Base-by-base conservation (phyloP, 2,329 filamentous ascomycete species). In the Alternaria tenuissima region DNA sequence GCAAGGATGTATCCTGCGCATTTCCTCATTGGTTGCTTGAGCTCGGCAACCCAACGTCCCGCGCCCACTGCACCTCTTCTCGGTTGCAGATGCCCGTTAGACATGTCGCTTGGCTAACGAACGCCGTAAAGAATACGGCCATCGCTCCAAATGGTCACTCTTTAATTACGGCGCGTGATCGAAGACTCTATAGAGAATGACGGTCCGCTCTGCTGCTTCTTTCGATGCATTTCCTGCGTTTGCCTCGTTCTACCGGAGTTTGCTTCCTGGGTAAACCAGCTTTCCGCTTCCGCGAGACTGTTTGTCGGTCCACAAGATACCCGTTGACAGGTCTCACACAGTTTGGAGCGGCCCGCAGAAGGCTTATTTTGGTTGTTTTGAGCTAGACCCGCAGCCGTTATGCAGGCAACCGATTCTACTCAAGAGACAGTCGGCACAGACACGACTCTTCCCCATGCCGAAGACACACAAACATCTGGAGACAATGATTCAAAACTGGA, bases 291-390 rank as follows among this genome's bases (percentile, higher is more conserved):
- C 28, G 8, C 28, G 8, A 44, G 22, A 16, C 6, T 42, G 41
- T 41, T 43, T 58, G 18, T 34, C 12, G 7, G 38, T 30, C n/a
- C 16, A 16, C 14, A 14, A 9, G 42, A 41, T 44, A 51, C 48
- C 49, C 34, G 30, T 58, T 51, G 44, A 32, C 20, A 38, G 30
- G 34, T 51, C 22, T 30, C 46, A 55, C 55, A 14, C 52, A 41
- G 36, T 39, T 43, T 49, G 36, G 43, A 51, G 48, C 62, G 59
- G 62, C 46, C 59, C 59, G 57, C 41, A 47, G 5, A 34, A 57
- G 59, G 55, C 52, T 51, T n/a, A n/a, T 59, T 52, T 56, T 41
- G 16, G n/a, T 39, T 54, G 61, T 24, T 22, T 44, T 47, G 36
- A 44, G 38, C 39, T 38, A 46, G 34, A 12, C 14, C 51, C 30